Conservation (phyloP, 2,329 filamentous ascomycete genomes). For the Xylaria sp. region DNA sequence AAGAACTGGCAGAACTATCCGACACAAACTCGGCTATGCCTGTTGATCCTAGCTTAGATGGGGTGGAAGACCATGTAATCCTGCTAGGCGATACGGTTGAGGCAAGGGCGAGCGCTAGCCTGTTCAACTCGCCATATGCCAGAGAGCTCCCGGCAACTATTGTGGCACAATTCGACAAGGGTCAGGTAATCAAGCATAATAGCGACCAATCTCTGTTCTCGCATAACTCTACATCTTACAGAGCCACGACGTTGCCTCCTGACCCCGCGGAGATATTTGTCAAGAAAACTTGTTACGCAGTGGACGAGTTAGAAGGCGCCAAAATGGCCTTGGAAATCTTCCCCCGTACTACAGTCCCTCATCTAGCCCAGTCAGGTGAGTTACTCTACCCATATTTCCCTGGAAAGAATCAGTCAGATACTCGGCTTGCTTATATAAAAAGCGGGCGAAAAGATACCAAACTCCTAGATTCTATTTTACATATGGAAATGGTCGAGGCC, state of each 20-base stretch:
- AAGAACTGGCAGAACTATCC: neutral
- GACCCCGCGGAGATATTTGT: conserved; percentile 18
- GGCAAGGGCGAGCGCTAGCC: neutral
- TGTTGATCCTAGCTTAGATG: neutral
- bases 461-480: conserved; percentile 11
- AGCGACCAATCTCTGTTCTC: conserved; percentile 12
- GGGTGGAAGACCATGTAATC: neutral
- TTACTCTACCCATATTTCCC: conserved; percentile 29
- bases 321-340: conserved; percentile 12
- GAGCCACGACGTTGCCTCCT: neutral
- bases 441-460: neutral
- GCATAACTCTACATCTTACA: conserved; percentile 23
- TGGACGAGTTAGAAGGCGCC: conserved; percentile 18
- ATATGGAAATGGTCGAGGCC: conserved; percentile 32
- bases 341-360: conserved; percentile 16
- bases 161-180: conserved; percentile 8
- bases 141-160: neutral
- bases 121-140: neutral
- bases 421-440: conserved; percentile 17
- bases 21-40: neutral
- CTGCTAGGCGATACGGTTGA: neutral
- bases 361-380: conserved; percentile 9
- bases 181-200: conserved; percentile 1
- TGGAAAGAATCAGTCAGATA: conserved; percentile 13
- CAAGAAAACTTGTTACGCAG: conserved; percentile 7